Conservation (phyloP, 31 red algal genomes). For the Asparagopsis taxiformis region DNA sequence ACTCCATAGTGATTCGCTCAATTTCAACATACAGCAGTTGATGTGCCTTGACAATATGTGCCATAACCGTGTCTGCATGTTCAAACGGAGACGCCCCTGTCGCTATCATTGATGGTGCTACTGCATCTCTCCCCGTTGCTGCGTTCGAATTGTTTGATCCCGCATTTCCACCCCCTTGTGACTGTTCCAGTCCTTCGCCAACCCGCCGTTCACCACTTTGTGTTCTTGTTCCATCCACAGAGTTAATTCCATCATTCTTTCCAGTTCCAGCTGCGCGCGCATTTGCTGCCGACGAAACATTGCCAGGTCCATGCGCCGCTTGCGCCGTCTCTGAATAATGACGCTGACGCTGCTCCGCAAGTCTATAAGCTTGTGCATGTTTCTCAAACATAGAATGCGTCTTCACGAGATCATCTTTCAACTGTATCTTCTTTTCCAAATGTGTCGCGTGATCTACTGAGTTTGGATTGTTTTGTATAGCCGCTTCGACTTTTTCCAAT, state of each 20-base stretch:
- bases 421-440: constrained; percentile 13
- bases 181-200: not conserved
- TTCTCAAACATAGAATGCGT: constrained; percentile 20
- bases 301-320: not conserved
- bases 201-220: not conserved
- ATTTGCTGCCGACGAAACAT: not conserved
- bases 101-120: not conserved
- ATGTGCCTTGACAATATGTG: constrained; percentile 78
- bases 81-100: constrained; percentile 30
- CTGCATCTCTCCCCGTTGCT: not conserved
- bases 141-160: not conserved
- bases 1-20: constrained; percentile 77
- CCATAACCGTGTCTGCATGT: constrained; percentile 88
- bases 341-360: constrained; percentile 19
- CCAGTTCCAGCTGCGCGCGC: not conserved
- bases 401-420: constrained; percentile 38
- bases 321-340: not conserved
- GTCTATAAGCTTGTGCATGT: constrained; percentile 7
- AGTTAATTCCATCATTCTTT: not conserved
- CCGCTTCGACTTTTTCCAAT: constrained; percentile 10
- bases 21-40: constrained; percentile 82
- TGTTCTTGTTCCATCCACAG: not conserved
- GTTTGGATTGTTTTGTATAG: constrained; percentile 11
- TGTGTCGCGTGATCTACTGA: constrained; percentile 3
- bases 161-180: not conserved